Evolutionary conservation across 257 asterid species (phyloP).

Genomic region (Solanum arcanum): DNA sequence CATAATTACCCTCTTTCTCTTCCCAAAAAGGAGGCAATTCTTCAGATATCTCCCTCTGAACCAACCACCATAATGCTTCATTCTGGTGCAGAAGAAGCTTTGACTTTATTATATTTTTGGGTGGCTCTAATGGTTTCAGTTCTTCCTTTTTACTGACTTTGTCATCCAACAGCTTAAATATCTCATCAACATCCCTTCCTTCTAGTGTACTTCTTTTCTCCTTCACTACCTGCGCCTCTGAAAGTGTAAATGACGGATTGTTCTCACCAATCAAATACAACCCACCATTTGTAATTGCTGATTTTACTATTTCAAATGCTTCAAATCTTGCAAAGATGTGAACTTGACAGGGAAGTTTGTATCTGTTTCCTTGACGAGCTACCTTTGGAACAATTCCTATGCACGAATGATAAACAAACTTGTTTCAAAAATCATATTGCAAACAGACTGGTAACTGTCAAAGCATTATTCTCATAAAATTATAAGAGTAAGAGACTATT

Average conservation of each 20-base stretch:
- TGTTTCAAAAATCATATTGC: background rate
- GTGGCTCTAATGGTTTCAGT: conserved; percentile 58
- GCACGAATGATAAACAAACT: background rate
- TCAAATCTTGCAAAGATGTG: conserved; percentile 56
- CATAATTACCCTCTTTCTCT: conserved; percentile 36
- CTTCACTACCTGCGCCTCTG: conserved; percentile 46
- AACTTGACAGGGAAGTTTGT: conserved; percentile 57
- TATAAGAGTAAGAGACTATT: background rate
- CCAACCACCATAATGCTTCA: conserved; percentile 73
- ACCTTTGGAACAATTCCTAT: conserved; percentile 74
- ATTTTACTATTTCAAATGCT: conserved; percentile 38
- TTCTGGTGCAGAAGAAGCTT: conserved; percentile 67
- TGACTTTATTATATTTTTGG: conserved; percentile 38
- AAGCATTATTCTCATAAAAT: background rate
- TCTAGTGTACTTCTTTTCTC: conserved; percentile 19
- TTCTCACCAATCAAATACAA: conserved; percentile 38
- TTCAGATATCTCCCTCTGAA: conserved; percentile 54
- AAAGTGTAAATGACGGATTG: conserved; percentile 31
- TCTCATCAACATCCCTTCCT: conserved; percentile 64
- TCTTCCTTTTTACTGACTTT: conserved; percentile 30
- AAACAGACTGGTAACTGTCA: background rate
- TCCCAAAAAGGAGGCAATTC: conserved; percentile 85
- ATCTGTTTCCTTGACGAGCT: conserved; percentile 22
- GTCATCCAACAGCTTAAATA: conserved; percentile 57
- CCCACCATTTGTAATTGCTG: conserved; percentile 33